These are phyloP conservation scores for Rhizophora mangle DNA, from an alignment of 345 rosid species.

Conservation along the genomic window DNA sequence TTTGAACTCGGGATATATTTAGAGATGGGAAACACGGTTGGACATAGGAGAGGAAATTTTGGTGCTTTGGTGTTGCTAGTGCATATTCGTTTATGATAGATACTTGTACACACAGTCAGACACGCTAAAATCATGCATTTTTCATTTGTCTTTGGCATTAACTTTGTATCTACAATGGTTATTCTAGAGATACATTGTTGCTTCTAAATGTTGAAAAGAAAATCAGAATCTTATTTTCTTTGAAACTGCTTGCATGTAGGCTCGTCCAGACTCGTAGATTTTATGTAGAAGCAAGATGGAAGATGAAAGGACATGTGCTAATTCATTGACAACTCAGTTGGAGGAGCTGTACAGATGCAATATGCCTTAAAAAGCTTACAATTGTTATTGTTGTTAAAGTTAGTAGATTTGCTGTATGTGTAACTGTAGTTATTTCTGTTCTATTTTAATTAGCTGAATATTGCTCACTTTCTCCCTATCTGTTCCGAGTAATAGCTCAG, in stretches of 20 bases:
- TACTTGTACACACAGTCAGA: too few species aligned
- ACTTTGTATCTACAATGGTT: too few species aligned
- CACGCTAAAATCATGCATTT: too few species aligned
- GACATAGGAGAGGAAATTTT: too few species aligned
- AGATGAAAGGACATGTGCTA: background rate
- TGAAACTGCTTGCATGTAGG: slow-evolving; percentile 13
- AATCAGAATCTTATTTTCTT: background rate
- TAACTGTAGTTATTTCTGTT: background rate
- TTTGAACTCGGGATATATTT: too few species aligned
- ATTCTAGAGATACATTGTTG: too few species aligned
- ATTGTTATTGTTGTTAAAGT: background rate
- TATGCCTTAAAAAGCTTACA: background rate
- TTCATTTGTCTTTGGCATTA: too few species aligned
- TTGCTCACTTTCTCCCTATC: background rate
- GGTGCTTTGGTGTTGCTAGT: too few species aligned
- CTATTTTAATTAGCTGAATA: background rate
- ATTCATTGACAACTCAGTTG: slow-evolving; percentile 5
- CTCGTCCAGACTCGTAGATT: slow-evolving; percentile 28
- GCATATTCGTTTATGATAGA: too few species aligned
- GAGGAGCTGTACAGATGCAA: slow-evolving; percentile 31
- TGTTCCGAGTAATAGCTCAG: background rate
- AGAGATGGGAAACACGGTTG: too few species aligned
- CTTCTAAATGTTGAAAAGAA: background rate
- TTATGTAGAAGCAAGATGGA: slow-evolving; percentile 15
- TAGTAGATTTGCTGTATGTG: background rate